Base-by-base conservation (phyloP, 768 basidiomycete genomes). In the Nidularia sp. region DNA sequence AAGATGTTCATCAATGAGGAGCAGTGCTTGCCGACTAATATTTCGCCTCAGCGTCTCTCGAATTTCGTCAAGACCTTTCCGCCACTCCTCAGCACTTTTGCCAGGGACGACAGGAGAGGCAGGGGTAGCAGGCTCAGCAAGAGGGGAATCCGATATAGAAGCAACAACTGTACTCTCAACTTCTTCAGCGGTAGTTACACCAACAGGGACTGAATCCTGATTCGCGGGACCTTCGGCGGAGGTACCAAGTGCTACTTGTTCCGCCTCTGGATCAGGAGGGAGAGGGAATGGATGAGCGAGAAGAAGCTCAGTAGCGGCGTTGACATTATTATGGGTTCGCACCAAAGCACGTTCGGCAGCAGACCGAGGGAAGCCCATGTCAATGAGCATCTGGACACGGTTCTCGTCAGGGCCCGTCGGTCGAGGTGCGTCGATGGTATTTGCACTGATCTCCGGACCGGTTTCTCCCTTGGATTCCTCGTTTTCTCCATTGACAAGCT, bases 281-380 rank as follows among this genome's bases (percentile, higher is more conserved):
- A 90, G 75, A 2, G 86, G 83, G 61, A 86, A 88, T 1, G 93
- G 92, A 58, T 94, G 88, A 0, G 82, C 78, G 10, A 99, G 73
- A 1, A 99, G 77, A 3, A 90, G 72, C 58, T 98, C 95, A 0
- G 96, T 88, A 3, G 97, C 97, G 4, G 88, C 84, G 43, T 78
- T 85, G 60, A 97, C 76, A 61, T 97, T 94, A 67, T 98, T 98
- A 55, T 88, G 83, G 3, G 88, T 85, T 8, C 95, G 89, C 15
- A 78, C 67, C 36, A 99, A 74, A 3, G 96, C 96, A 49, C 86
- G 80, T 62, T 90, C 89, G 1, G 86, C 92, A 9, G 91, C 90
- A 41, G 83, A 79, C n/a, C 93, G 84, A 34, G 88, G 84, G 74
- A 98, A 99, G 45, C 97, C 97, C 97, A 99, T 98, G 61, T 98